phyloP scores from a whole-genome alignment of 495 filamentous ascomycete species.

The Talaromyces wortmannii region DNA sequence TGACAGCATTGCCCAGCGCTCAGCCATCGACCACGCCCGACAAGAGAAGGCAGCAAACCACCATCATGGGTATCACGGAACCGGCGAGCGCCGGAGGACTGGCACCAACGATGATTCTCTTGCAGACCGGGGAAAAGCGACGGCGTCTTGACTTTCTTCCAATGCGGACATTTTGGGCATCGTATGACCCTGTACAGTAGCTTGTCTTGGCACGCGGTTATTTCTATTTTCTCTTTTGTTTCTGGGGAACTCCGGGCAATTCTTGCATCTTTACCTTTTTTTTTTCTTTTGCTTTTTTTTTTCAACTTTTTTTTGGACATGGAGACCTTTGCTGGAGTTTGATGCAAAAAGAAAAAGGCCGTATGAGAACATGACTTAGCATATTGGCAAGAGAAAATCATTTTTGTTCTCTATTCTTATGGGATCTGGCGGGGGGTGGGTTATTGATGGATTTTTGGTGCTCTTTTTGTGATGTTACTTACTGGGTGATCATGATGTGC shows the following conservation, averaged over 20 bases:
- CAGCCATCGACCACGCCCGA: conserved; percentile 73
- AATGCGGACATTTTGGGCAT: conserved; percentile 11
- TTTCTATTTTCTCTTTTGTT: not conserved
- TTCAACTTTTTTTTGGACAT: not conserved
- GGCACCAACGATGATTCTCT: conserved; percentile 37
- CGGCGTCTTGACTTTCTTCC: conserved; percentile 21
- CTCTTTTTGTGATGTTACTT: not conserved
- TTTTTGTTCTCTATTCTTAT: not conserved
- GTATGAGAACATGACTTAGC: not conserved
- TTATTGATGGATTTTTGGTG: not conserved
- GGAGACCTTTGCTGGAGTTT: conserved; percentile 1
- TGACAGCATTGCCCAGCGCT: conserved; percentile 72
- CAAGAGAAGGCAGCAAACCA: conserved; percentile 61
- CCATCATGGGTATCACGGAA: conserved; percentile 20
- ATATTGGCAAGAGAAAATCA: not conserved
- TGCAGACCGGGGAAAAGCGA: conserved; percentile 36
- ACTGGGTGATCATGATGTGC: conserved; percentile 2
- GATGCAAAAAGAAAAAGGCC: not conserved
- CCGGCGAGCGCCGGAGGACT: conserved; percentile 35
- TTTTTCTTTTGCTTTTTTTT: not conserved
- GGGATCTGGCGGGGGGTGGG: no score
- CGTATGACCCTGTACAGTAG: conserved; percentile 42
- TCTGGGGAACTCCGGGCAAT: not conserved
- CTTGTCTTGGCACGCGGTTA: not conserved
- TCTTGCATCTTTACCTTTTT: not conserved